Conservation (phyloP, 1,139 yeast species). For the Blastobotrys persicus region DNA sequence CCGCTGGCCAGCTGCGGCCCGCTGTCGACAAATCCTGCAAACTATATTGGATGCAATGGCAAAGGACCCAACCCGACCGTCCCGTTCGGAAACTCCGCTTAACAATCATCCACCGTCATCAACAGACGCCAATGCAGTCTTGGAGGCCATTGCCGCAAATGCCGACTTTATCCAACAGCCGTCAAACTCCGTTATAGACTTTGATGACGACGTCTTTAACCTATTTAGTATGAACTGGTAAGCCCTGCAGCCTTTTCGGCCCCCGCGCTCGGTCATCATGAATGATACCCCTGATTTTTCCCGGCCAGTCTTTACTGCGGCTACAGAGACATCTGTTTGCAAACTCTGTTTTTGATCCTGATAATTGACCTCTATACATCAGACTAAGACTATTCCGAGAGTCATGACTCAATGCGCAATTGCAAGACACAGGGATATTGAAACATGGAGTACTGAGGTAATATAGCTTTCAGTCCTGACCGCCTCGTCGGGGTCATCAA, state of each 20-base stretch:
- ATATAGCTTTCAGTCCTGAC: no score
- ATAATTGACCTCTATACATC: no score
- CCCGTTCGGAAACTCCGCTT: background rate
- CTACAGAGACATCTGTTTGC: no score
- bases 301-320: no score
- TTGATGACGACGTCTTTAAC: conserved; percentile 18
- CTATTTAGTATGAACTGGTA: conserved; percentile 15
- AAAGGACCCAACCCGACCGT: background rate
- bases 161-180: background rate
- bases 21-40: conserved; percentile 16
- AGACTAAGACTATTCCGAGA: no score
- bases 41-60: conserved; percentile 8
- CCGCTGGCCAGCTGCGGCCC: conserved; percentile 19
- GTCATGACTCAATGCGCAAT: no score
- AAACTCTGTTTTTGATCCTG: no score
- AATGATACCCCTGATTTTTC: no score
- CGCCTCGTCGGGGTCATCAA: background rate
- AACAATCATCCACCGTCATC: background rate
- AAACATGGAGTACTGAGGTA: no score
- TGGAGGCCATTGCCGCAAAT: conserved; percentile 3
- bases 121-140: background rate
- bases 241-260: background rate
- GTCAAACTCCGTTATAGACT: background rate
- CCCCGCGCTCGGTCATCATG: no score
- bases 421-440: no score